Evolutionary conservation across 371 early-diverging fungal genomes (phyloP).

Genomic region (Vairimorpha ceranae): DNA sequence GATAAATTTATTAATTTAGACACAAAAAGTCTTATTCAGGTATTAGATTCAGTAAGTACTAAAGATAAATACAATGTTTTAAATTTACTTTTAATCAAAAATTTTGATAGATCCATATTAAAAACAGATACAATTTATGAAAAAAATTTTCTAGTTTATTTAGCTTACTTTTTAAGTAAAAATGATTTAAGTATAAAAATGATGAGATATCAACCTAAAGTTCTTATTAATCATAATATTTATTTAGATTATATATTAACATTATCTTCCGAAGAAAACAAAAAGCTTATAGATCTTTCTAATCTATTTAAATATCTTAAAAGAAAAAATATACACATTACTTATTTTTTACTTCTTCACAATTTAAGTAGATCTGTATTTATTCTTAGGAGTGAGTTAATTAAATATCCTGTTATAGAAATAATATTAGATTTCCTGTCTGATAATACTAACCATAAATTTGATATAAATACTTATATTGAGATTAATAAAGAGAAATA

Average conservation of each 20-base stretch:
- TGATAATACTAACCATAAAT: not conserved
- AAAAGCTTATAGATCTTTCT: constrained; percentile 8
- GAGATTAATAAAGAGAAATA: not conserved
- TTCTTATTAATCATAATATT: not conserved
- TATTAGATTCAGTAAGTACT: not conserved
- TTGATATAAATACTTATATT: not conserved
- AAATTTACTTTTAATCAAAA: not conserved
- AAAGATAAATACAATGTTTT: not conserved
- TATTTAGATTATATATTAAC: constrained; percentile 12
- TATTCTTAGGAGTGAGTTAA: constrained; percentile 12
- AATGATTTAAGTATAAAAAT: not conserved
- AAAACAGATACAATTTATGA: not conserved
- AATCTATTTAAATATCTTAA: constrained; percentile 12
- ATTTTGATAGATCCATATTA: not conserved
- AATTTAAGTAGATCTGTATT: constrained; percentile 18
- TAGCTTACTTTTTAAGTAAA: not conserved
- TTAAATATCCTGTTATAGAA: constrained; percentile 27
- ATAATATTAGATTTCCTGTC: not conserved
- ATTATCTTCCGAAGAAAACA: constrained; percentile 8
- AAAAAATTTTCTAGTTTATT: constrained; percentile 1
- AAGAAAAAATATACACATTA: not conserved
- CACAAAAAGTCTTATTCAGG: not conserved
- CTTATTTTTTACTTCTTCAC: constrained; percentile 1
- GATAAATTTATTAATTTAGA: not conserved
- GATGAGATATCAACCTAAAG: not conserved